These are phyloP conservation scores for Mentha longifolia DNA, from an alignment of 257 asterid species.

Conservation along the genomic window DNA sequence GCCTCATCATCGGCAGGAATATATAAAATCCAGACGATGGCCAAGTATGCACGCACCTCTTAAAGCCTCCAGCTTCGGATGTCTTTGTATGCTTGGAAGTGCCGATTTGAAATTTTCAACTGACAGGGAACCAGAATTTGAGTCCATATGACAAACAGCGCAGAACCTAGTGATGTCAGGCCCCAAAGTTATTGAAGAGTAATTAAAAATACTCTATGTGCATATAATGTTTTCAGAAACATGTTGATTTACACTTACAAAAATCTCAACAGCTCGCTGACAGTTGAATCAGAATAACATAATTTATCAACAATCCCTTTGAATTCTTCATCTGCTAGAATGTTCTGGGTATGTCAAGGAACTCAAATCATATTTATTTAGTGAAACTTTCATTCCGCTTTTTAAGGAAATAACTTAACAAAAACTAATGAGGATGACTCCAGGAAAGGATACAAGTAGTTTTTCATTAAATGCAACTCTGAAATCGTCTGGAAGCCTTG, in stretches of 20 bases:
- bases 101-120: constrained; percentile 74
- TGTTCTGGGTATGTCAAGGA: constrained; percentile 75
- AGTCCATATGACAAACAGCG: constrained; percentile 72
- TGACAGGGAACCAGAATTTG: constrained; percentile 57
- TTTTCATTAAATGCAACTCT: constrained; percentile 68
- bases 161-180: constrained; percentile 55
- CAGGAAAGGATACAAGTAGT: constrained; percentile 73
- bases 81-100: constrained; percentile 68
- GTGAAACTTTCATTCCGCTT: constrained; percentile 5
- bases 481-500: constrained; percentile 67
- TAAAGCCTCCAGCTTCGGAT: constrained; percentile 84
- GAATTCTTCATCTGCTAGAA: constrained; percentile 66
- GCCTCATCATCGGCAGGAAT: neutral
- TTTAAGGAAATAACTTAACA: constrained; percentile 19
- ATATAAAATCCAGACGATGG: neutral
- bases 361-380: constrained; percentile 1
- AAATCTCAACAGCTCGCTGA: constrained; percentile 67
- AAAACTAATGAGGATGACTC: constrained; percentile 15
- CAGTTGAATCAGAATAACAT: constrained; percentile 66
- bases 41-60: constrained; percentile 57
- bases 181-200: constrained; percentile 28
- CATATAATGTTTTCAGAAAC: constrained; percentile 2
- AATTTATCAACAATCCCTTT: constrained; percentile 63
- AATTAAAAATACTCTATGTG: neutral
- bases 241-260: constrained; percentile 61